These are phyloP conservation scores for Thalassiosira hispida DNA, from an alignment of 352 stramenopile species.

Conservation along the genomic window DNA sequence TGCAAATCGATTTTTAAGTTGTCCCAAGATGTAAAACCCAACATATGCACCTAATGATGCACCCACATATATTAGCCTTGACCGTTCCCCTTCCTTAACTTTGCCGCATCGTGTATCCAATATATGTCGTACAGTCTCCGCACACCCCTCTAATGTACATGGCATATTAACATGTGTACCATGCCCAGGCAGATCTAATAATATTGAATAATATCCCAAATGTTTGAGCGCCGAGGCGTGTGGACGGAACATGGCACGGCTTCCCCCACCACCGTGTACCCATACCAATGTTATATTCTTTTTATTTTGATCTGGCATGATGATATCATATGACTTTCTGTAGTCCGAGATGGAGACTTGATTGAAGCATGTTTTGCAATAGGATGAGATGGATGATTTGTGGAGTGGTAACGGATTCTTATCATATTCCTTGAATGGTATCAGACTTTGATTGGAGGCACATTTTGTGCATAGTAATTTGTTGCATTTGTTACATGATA, in stretches of 20 bases:
- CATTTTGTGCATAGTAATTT: no score
- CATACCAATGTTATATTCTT: slow-evolving; percentile 43
- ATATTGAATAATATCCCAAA: slow-evolving; percentile 53
- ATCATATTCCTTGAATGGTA: slow-evolving; percentile 29
- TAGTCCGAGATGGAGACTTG: slow-evolving; percentile 61
- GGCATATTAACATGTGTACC: slow-evolving; percentile 52
- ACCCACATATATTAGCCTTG: slow-evolving; percentile 62
- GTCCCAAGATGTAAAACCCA: slow-evolving; percentile 64
- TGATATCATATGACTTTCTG: slow-evolving; percentile 53
- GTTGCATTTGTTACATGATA: no score
- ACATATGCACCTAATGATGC: slow-evolving; percentile 63
- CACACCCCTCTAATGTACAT: slow-evolving; percentile 55
- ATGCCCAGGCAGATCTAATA: slow-evolving; percentile 63
- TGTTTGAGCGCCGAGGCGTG: slow-evolving; percentile 41
- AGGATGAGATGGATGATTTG: slow-evolving; percentile 44
- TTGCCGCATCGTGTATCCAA: slow-evolving; percentile 38
- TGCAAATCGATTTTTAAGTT: slow-evolving; percentile 54
- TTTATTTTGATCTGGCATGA: slow-evolving; percentile 29
- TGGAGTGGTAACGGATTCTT: slow-evolving; percentile 13
- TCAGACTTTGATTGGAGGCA: slow-evolving; percentile 32
- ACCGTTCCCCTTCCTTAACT: slow-evolving; percentile 21
- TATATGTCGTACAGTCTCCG: slow-evolving; percentile 42
- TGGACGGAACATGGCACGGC: slow-evolving; percentile 44
- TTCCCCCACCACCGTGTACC: slow-evolving; percentile 52
- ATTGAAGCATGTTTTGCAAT: slow-evolving; percentile 57